phyloP scores from a whole-genome alignment of 768 basidiomycete genomes.

The Hygrocybe punicea region DNA sequence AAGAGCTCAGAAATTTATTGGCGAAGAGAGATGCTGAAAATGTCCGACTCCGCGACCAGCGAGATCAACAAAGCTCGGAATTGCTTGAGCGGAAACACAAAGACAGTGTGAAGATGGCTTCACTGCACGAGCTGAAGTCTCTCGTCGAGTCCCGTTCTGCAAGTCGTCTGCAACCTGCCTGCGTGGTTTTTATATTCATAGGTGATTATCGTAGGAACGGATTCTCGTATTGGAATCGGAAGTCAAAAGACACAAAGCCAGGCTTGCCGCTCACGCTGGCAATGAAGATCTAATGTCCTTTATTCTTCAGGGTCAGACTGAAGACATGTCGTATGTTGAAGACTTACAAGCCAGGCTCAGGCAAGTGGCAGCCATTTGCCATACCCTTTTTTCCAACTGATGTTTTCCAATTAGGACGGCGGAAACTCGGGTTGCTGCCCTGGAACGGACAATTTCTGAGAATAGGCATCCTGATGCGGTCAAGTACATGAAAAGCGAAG shows the following conservation, averaged over 20 bases:
- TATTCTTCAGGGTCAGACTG: slow-evolving; percentile 54
- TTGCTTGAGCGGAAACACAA: slow-evolving; percentile 64
- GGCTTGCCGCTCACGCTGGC: slow-evolving; percentile 70
- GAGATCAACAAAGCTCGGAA: slow-evolving; percentile 65
- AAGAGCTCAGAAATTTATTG: slow-evolving; percentile 60
- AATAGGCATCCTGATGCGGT: slow-evolving; percentile 52
- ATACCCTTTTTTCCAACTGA: slow-evolving; percentile 12
- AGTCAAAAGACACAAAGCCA: slow-evolving; percentile 64
- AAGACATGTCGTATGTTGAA: slow-evolving; percentile 50
- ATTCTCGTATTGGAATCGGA: slow-evolving; percentile 71
- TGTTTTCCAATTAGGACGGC: slow-evolving; percentile 41
- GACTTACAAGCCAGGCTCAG: slow-evolving; percentile 51
- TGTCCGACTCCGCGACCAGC: slow-evolving; percentile 63
- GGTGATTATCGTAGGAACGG: slow-evolving; percentile 52
- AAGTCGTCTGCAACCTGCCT: slow-evolving; percentile 15
- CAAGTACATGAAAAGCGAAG: slow-evolving; percentile 48
- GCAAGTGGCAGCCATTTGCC: slow-evolving; percentile 37
- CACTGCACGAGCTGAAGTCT: slow-evolving; percentile 60
- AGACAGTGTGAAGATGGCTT: slow-evolving; percentile 55
- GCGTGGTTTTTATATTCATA: slow-evolving; percentile 12
- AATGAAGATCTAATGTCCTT: slow-evolving; percentile 72
- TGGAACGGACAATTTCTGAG: slow-evolving; percentile 53
- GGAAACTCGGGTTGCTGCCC: slow-evolving; percentile 46
- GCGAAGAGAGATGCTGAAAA: slow-evolving; percentile 66
- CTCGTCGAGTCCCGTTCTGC: slow-evolving; percentile 63